phyloP scores from a whole-genome alignment of 306 rosid species.

The Prunus kanzakura region DNA sequence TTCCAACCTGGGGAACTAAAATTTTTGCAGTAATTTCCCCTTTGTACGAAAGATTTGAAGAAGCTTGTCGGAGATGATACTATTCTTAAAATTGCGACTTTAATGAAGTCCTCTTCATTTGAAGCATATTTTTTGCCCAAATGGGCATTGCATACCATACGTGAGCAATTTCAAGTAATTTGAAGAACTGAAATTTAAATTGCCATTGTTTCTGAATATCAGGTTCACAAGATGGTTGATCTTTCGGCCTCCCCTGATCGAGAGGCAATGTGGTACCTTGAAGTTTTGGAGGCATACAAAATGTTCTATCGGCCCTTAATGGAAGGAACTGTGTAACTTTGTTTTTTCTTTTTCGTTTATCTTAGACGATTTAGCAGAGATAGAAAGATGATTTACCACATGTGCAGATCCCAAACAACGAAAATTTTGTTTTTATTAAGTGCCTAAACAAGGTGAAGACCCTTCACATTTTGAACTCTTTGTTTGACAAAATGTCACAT shows the following conservation, averaged over 20 bases:
- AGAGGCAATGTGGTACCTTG: slow-evolving; percentile 93
- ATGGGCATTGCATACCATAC: background rate
- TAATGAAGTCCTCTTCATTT: too few species aligned
- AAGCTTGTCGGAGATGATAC: too few species aligned
- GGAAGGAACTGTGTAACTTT: slow-evolving; percentile 40
- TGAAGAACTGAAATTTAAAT: background rate
- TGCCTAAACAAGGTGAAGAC: background rate
- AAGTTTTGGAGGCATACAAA: slow-evolving; percentile 82
- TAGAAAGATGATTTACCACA: background rate
- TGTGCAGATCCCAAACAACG: background rate
- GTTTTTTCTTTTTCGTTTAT: too few species aligned
- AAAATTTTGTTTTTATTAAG: background rate
- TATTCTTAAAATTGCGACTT: too few species aligned
- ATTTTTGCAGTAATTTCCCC: background rate
- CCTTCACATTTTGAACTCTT: too few species aligned
- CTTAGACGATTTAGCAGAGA: background rate
- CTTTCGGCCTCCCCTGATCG: slow-evolving; percentile 70
- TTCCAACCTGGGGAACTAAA: background rate
- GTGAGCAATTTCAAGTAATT: too few species aligned
- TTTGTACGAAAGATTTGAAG: background rate
- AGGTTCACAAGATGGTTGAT: slow-evolving; percentile 96
- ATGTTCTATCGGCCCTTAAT: slow-evolving; percentile 68
- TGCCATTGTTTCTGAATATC: slow-evolving; percentile 6
- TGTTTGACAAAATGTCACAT: background rate
- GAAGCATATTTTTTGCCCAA: too few species aligned